Evolutionary conservation across 208 protist species (phyloP).

Genomic region (Leishmania braziliensis): DNA sequence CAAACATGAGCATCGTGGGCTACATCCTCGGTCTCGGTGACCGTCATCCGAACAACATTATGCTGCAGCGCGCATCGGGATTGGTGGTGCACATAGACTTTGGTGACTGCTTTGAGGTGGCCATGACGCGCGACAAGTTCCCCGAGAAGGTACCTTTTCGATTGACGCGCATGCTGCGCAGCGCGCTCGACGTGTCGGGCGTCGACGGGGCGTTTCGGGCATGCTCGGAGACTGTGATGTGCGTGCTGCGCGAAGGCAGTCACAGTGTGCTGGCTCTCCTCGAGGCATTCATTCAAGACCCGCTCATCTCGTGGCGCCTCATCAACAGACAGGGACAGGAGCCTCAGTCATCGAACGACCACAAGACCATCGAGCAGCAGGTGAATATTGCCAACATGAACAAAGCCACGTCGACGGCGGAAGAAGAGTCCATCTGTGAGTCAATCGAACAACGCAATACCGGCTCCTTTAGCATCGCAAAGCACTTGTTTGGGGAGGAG

Average conservation of each 20-base stretch:
- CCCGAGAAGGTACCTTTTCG: slow-evolving; percentile 99
- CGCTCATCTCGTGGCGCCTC: slow-evolving; percentile 99
- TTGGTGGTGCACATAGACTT: slow-evolving; percentile 99
- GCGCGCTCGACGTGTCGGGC: slow-evolving; percentile 98
- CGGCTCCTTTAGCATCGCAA: slow-evolving; percentile 34
- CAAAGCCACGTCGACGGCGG: slow-evolving; percentile 23
- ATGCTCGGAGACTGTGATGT: slow-evolving; percentile 97
- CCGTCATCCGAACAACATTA: slow-evolving; percentile 99
- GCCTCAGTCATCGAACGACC: slow-evolving; percentile 66
- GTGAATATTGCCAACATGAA: slow-evolving; percentile 43
- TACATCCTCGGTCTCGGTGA: slow-evolving; percentile 99
- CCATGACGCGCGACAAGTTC: slow-evolving; percentile 99
- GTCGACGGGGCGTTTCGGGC: slow-evolving; percentile 98
- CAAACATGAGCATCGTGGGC: slow-evolving; percentile 98
- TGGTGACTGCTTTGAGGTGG: slow-evolving; percentile 99
- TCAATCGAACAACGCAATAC: slow-evolving; percentile 27
- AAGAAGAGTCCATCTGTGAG: slow-evolving; percentile 37
- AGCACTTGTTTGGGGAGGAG: slow-evolving; percentile 61
- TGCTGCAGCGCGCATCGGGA: slow-evolving; percentile 97
- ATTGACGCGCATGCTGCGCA: slow-evolving; percentile 99
- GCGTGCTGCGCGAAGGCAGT: slow-evolving; percentile 97
- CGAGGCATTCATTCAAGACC: slow-evolving; percentile 99
- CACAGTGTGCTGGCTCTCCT: slow-evolving; percentile 99
- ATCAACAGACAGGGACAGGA: slow-evolving; percentile 76
- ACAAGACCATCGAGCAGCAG: slow-evolving; percentile 81